Evolutionary conservation across 352 stramenopile species (phyloP).

Genomic region (Phytophthora vignae): DNA sequence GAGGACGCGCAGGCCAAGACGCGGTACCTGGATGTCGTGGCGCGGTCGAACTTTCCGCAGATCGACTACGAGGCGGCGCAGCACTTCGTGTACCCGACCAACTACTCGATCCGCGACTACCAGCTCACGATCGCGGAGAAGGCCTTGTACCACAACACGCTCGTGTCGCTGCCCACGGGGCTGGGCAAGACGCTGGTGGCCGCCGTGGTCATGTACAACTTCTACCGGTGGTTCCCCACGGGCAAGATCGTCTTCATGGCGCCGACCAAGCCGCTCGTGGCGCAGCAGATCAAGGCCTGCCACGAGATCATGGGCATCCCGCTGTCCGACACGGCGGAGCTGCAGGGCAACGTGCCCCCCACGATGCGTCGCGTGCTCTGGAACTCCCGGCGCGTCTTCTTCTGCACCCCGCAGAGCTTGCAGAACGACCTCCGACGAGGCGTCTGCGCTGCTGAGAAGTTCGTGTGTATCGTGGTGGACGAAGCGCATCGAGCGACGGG

Average conservation of each 20-base stretch:
- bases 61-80: conserved; percentile 74
- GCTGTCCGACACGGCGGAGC: conserved; percentile 78
- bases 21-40: conserved; percentile 62
- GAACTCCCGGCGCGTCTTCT: conserved; percentile 96
- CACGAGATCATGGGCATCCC: conserved; percentile 96
- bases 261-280: conserved; percentile 97
- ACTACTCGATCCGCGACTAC: conserved; percentile 94
- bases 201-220: conserved; percentile 99
- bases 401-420: conserved; percentile 98
- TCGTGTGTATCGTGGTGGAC: conserved; percentile 98
- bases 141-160: conserved; percentile 97
- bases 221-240: conserved; percentile 97
- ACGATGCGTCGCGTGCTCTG: conserved; percentile 87
- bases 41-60: conserved; percentile 44
- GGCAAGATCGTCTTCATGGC: conserved; percentile 98
- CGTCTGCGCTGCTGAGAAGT: conserved; percentile 75
- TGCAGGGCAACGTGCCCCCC: conserved; percentile 86
- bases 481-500: conserved; percentile 97
- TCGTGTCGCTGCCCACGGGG: conserved; percentile 98
- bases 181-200: conserved; percentile 99
- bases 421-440: conserved; percentile 95
- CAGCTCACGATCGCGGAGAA: conserved; percentile 95
- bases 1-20: conserved; percentile 67
- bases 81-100: conserved; percentile 90
- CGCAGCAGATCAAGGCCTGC: conserved; percentile 98